Evolutionary conservation across 306 rosid species (phyloP).

Genomic region (Arachis stenosperma): DNA sequence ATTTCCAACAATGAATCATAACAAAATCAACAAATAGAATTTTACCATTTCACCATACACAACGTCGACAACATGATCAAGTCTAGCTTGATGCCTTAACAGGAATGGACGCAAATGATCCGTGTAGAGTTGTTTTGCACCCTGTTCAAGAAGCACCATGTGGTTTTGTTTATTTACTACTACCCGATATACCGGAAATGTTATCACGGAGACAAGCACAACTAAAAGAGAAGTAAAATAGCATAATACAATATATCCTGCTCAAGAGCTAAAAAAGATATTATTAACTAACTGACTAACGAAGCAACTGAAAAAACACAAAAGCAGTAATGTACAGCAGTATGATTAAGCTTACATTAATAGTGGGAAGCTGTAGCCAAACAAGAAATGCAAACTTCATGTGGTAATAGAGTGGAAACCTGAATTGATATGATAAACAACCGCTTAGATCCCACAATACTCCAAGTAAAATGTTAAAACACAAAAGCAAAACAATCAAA

Average conservation of each 20-base stretch:
- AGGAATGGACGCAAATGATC: constrained; percentile 60
- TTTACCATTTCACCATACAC: constrained; percentile 51
- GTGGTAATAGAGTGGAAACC: constrained; percentile 65
- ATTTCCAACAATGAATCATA: not conserved
- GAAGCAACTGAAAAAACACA: constrained; percentile 17
- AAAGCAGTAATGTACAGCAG: constrained; percentile 3
- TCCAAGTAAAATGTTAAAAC: constrained; percentile 17
- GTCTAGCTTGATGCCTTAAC: constrained; percentile 55
- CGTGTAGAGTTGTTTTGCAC: constrained; percentile 53
- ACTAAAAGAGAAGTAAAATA: constrained; percentile 1
- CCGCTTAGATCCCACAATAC: constrained; percentile 33
- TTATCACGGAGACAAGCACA: not conserved
- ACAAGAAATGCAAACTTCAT: constrained; percentile 67
- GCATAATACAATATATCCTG: not conserved
- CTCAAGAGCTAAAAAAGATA: not conserved
- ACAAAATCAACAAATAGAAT: constrained; percentile 15
- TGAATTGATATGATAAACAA: constrained; percentile 28
- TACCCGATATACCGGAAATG: not conserved
- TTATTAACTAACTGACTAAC: not conserved
- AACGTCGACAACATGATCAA: constrained; percentile 49
- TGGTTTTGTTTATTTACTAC: constrained; percentile 2
- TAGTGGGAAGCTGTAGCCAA: constrained; percentile 68
- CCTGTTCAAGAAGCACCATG: constrained; percentile 43
- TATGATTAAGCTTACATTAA: constrained; percentile 49
- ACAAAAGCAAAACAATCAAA: not conserved